phyloP scores from a whole-genome alignment of 2,329 filamentous ascomycete genomes.

The Arthrobotrys pseudoclavata region DNA sequence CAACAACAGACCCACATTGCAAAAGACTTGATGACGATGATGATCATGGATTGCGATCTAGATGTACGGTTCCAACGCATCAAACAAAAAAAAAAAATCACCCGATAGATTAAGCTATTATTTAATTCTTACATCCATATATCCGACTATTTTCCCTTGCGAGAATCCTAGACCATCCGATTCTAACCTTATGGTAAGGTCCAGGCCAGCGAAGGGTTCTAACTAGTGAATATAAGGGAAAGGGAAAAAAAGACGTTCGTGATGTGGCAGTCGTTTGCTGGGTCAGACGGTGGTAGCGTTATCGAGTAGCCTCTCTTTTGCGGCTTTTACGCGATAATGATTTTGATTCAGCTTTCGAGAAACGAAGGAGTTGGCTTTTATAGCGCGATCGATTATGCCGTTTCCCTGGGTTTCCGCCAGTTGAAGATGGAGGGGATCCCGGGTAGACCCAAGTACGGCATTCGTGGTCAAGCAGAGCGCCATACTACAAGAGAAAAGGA shows the following conservation, averaged over 20 bases:
- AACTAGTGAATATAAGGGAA: slow-evolving; percentile 6
- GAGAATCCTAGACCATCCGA: neutral
- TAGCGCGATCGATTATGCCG: neutral
- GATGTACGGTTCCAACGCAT: neutral
- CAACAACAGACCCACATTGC: neutral
- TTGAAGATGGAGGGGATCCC: too few relatives aligned
- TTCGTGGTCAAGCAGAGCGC: neutral
- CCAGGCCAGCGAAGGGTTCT: too few relatives aligned
- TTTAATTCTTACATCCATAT: neutral
- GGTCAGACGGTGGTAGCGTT: neutral
- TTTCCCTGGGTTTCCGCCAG: neutral
- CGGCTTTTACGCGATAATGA: slow-evolving; percentile 9
- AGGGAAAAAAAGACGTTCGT: neutral
- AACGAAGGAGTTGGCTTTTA: too few relatives aligned
- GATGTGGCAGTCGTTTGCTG: slow-evolving; percentile 42
- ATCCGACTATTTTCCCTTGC: neutral
- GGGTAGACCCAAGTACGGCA: neutral
- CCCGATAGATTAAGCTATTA: neutral
- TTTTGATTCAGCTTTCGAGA: neutral
- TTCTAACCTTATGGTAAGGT: neutral
- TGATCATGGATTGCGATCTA: slow-evolving; percentile 3
- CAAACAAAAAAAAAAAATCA: neutral
- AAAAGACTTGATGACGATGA: neutral
- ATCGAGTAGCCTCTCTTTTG: neutral
- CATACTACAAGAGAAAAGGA: neutral